A percentile compares a stretch with the other conserved stretches of the same genome.
These are phyloP conservation scores for Phytopythium litorale DNA, from an alignment of 352 stramenopile genomes.

Conservation along the genomic window DNA sequence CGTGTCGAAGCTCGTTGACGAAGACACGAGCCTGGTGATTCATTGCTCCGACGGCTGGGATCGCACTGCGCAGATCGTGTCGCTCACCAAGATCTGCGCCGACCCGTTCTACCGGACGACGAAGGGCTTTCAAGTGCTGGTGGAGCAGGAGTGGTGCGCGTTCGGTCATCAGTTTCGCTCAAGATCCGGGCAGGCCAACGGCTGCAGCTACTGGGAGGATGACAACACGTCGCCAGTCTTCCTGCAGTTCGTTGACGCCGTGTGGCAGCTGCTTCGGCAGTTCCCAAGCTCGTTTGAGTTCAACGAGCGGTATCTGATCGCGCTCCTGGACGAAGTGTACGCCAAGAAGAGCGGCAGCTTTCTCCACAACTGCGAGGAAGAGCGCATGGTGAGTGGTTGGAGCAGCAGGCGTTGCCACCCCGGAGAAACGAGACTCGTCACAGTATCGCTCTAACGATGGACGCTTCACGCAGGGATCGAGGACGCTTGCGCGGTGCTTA, in stretches of 20 bases:
- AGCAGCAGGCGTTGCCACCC: too few relatives aligned
- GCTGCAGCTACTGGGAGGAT: constrained; percentile 89
- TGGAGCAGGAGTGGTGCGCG: constrained; percentile 99
- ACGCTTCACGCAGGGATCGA: constrained; percentile 35
- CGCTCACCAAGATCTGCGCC: constrained; percentile 94
- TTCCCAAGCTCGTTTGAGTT: constrained; percentile 98
- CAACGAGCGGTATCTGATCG: constrained; percentile 91
- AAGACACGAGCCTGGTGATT: constrained; percentile 94
- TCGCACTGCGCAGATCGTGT: constrained; percentile 95
- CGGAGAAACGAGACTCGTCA: not conserved
- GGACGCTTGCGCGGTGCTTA: constrained; percentile 51
- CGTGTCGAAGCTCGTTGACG: constrained; percentile 78
- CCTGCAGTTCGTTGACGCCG: constrained; percentile 98
- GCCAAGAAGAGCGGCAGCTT: constrained; percentile 96
- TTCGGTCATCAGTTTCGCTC: constrained; percentile 99
- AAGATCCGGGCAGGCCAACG: constrained; percentile 67
- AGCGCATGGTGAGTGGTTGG: constrained; percentile 55
- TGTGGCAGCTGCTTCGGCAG: constrained; percentile 96
- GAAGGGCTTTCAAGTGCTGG: constrained; percentile 94
- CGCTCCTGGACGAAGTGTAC: constrained; percentile 96
- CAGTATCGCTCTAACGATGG: not conserved
- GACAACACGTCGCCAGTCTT: constrained; percentile 98
- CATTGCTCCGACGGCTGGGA: constrained; percentile 99
- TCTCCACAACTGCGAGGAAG: constrained; percentile 94
- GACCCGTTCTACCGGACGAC: constrained; percentile 97